These are phyloP conservation scores for Kazachstania sp. DNA, from an alignment of 1,139 yeast genomes.

Conservation along the genomic window DNA sequence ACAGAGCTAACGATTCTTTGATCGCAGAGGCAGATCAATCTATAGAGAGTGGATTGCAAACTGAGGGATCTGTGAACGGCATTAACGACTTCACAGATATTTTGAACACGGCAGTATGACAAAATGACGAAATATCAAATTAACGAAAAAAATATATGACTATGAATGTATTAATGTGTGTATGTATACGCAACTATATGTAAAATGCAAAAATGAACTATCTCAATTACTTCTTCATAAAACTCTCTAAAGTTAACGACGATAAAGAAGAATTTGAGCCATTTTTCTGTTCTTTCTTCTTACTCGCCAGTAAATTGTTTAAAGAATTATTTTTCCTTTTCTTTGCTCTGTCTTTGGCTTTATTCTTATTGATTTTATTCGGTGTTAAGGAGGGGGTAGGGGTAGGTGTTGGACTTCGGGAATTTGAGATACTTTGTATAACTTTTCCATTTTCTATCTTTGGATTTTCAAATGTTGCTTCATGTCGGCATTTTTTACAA, in stretches of 20 bases:
- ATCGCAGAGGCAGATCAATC: neutral
- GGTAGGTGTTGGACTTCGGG: neutral
- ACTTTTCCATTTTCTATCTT: neutral
- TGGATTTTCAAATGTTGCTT: slow-evolving; percentile 9
- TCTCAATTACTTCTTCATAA: slow-evolving; percentile 32
- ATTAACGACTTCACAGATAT: slow-evolving; percentile 6
- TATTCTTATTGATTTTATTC: slow-evolving; percentile 26
- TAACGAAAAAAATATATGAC: no score
- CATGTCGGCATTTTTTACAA: slow-evolving; percentile 32
- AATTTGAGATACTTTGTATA: neutral
- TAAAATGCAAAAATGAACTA: neutral
- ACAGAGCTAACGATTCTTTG: neutral
- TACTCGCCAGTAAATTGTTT: slow-evolving; percentile 32
- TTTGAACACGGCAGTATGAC: slow-evolving; percentile 6
- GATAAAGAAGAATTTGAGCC: slow-evolving; percentile 24
- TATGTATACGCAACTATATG: neutral
- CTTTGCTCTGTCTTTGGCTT: slow-evolving; percentile 34
- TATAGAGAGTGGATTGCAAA: slow-evolving; percentile 3
- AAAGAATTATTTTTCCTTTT: slow-evolving; percentile 32
- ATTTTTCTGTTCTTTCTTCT: slow-evolving; percentile 37
- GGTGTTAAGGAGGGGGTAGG: no score
- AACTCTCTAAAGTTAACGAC: slow-evolving; percentile 42
- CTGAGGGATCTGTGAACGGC: slow-evolving; percentile 4
- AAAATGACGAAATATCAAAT: neutral
- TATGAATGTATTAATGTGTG: neutral